These are phyloP conservation scores for Heliamphora exappendiculata DNA, from an alignment of 148 eudicot species.

Conservation along the genomic window DNA sequence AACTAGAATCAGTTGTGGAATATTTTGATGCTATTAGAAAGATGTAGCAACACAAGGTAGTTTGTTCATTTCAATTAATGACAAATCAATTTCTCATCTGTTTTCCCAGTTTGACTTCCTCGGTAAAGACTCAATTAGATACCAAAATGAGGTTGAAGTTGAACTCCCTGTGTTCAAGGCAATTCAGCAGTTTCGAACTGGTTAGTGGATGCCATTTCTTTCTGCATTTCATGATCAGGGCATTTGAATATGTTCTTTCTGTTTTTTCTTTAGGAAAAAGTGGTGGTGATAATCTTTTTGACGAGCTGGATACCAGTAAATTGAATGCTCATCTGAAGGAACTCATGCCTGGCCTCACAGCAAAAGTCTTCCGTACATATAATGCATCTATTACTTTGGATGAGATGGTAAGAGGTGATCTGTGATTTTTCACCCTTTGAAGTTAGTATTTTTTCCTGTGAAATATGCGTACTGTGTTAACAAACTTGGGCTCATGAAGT, in stretches of 20 bases:
- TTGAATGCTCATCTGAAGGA: slow-evolving; percentile 89
- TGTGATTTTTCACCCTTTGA: background rate
- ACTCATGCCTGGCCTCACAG: slow-evolving; percentile 98
- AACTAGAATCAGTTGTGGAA: slow-evolving; percentile 1
- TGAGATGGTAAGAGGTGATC: slow-evolving; percentile 56
- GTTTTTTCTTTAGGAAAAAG: slow-evolving; percentile 50
- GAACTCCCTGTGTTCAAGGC: slow-evolving; percentile 78
- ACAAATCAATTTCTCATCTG: slow-evolving; percentile 1
- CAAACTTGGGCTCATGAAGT: background rate
- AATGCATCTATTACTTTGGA: slow-evolving; percentile 94
- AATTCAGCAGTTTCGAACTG: slow-evolving; percentile 61
- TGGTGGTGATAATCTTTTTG: slow-evolving; percentile 82
- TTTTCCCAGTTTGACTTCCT: slow-evolving; percentile 87
- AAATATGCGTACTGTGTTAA: background rate
- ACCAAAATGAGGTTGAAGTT: slow-evolving; percentile 76
- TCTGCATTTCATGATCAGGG: background rate
- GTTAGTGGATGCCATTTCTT: slow-evolving; percentile 19
- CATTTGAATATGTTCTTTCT: background rate
- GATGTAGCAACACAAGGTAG: background rate
- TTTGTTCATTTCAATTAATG: background rate
- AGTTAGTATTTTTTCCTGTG: background rate
- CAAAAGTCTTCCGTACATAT: slow-evolving; percentile 97
- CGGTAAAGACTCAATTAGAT: slow-evolving; percentile 97
- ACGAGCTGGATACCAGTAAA: slow-evolving; percentile 83
- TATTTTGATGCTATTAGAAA: slow-evolving; percentile 8